Evolutionary conservation across 179 eudicot genomes (phyloP).

Genomic region (Corrigiola litoralis): DNA sequence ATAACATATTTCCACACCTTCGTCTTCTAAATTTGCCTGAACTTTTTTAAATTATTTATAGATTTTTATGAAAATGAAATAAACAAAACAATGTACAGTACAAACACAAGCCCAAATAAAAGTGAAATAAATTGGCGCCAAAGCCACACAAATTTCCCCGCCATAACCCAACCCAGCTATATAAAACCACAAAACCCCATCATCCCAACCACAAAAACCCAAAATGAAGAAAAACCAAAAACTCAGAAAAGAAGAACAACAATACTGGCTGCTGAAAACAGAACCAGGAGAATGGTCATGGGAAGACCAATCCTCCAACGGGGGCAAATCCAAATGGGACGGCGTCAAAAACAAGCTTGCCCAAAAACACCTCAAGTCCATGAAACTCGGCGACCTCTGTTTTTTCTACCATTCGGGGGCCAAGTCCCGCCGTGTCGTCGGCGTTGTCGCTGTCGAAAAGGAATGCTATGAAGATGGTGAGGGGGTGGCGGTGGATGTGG

Average conservation of each 20-base stretch:
- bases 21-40: too few relatives aligned
- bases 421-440: constrained; percentile 63
- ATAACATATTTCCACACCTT: too few relatives aligned
- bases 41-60: too few relatives aligned
- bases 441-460: constrained; percentile 65
- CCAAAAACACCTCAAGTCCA: constrained; percentile 64
- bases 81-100: too few relatives aligned
- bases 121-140: too few relatives aligned
- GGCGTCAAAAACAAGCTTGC: constrained; percentile 95
- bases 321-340: constrained; percentile 72
- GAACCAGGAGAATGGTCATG: constrained; percentile 90
- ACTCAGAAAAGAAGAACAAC: not conserved
- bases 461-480: constrained; percentile 49
- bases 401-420: constrained; percentile 88
- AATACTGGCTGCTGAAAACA: constrained; percentile 80
- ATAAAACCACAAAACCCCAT: too few relatives aligned
- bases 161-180: too few relatives aligned
- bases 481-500: constrained; percentile 74
- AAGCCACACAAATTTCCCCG: too few relatives aligned
- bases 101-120: too few relatives aligned
- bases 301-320: constrained; percentile 74
- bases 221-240: constrained; percentile 5
- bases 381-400: constrained; percentile 60
- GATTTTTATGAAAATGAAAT: too few relatives aligned
- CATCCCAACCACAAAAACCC: too few relatives aligned